Evolutionary conservation across 2,329 filamentous ascomycete genomes (phyloP), one percentile per base, ranked within the genome.

Genomic region (Shiraia sp.): DNA sequence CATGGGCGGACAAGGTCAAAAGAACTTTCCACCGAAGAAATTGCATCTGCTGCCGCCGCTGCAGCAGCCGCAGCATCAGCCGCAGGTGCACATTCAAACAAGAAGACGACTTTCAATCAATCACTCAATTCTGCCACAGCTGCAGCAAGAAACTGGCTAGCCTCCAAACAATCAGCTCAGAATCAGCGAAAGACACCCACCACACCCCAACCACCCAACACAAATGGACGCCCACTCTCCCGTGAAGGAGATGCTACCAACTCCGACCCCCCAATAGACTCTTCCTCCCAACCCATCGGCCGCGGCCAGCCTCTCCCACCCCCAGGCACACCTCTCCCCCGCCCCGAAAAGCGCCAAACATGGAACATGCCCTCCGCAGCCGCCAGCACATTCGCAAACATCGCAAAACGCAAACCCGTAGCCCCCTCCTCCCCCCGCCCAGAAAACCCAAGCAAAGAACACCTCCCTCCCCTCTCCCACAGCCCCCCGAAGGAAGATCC

Each of bases 241-340:
- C 36, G 36, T 15, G 48, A 55, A 27, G 45, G 48, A 12, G 49
- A 42, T 9, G 36, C 36, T 15, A 10, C 42, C 17, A 41, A 49
- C n/a, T 32, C 14, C 8, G 51, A 53, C 2, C 26, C 38, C 13
- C 25, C 32, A 45, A 22, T 45, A 32, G 37, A 32, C 3, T 10
- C 47, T 28, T 22, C 38, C 7, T 12, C 38, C 8, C 38, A 88
- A 55, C 90, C 90, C 2, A 90, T 95, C 74, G 90, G 90, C 1
- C 80, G 90, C 27, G 90, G 90, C 0, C 85, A 87, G 55, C 90
- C 90, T 1, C 74, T 95, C 13, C 90, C 89, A 32, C 89, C 90
- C 7, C 88, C 87, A 2, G 90, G 90, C 2, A 84, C 80, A 31
- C 90, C 90, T 3, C 76, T 95, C 1, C 90, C 90, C 2, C 80